Evolutionary conservation across 2,329 filamentous ascomycete genomes (phyloP).

Genomic region (Colletotrichum somersetense): DNA sequence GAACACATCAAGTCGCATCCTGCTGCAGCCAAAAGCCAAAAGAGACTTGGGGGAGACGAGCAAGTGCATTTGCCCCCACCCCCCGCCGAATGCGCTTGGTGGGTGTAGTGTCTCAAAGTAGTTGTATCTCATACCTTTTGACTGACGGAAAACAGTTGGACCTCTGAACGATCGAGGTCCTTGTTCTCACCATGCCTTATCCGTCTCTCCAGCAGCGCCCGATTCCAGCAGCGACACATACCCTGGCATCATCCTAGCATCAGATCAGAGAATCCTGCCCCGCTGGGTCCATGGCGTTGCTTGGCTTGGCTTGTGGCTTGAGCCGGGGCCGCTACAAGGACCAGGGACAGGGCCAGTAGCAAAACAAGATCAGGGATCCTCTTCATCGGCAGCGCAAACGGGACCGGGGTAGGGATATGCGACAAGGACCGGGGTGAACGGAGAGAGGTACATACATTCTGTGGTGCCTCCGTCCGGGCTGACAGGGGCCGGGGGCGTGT

Average conservation of each 20-base stretch:
- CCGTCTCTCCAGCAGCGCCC: constrained; percentile 37
- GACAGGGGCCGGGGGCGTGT: constrained; percentile 20
- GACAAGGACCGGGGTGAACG: constrained; percentile 7
- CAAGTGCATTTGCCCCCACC: not conserved
- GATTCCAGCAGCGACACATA: constrained; percentile 32
- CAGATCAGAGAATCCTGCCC: constrained; percentile 40
- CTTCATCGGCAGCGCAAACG: constrained; percentile 11
- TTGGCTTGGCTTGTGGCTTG: constrained; percentile 36
- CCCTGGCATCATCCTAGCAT: constrained; percentile 41
- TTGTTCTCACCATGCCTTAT: constrained; percentile 27
- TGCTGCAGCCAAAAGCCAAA: constrained; percentile 1
- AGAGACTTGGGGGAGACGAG: not conserved
- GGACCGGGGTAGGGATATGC: constrained; percentile 18
- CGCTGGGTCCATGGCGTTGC: constrained; percentile 32
- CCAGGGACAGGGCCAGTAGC: constrained; percentile 26
- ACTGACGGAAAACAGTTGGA: constrained; percentile 1
- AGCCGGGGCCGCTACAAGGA: constrained; percentile 24
- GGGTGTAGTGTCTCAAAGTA: not conserved
- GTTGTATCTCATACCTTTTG: constrained; percentile 3
- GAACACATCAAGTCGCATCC: not conserved
- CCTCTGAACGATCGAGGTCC: constrained; percentile 26
- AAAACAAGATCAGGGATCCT: constrained; percentile 19
- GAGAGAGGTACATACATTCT: not conserved
- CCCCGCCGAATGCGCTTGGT: constrained; percentile 6
- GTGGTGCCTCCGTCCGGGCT: not conserved